Percentiles rank a stretch among this genome's conserved stretches.
Conservation (phyloP, 164 flowering plant genomes). For the Nymphaea thermarum region DNA sequence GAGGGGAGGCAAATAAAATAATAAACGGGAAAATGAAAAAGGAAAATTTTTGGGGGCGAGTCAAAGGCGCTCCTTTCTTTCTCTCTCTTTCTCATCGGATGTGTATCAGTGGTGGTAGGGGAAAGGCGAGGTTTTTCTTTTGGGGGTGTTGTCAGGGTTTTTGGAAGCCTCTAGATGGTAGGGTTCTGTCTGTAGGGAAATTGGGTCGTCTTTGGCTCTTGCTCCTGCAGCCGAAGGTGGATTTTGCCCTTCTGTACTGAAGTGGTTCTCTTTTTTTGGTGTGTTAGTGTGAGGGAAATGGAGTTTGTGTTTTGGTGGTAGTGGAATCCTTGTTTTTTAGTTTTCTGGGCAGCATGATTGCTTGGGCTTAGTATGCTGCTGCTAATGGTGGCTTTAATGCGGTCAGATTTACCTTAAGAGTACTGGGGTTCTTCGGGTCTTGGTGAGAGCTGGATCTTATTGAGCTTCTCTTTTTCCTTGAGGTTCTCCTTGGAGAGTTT, state of each 20-base stretch:
- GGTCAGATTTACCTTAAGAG: not conserved
- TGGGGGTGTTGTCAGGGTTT: not conserved
- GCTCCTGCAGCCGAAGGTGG: not conserved
- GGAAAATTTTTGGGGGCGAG: not conserved
- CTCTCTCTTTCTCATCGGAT: not conserved
- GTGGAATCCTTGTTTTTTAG: not conserved
- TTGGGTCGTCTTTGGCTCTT: not conserved
- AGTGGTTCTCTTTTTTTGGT: too few species aligned
- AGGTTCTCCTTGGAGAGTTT: not conserved
- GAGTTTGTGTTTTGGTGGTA: not conserved
- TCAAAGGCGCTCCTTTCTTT: not conserved
- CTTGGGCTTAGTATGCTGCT: not conserved
- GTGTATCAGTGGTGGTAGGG: not conserved
- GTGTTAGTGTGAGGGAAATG: too few species aligned
- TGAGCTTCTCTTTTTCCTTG: not conserved
- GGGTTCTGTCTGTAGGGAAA: not conserved
- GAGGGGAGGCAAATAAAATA: too few species aligned
- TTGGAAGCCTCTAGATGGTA: not conserved
- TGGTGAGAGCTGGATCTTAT: not conserved
- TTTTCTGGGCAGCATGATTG: not conserved
- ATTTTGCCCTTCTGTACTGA: not conserved
- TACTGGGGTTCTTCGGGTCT: not conserved
- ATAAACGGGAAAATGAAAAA: too few species aligned
- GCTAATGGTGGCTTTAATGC: not conserved
- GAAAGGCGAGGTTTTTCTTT: not conserved